Evolutionary conservation across 331 rosid genomes (phyloP), one percentile per base, ranked within the genome.

Genomic region (Pyracantha coccinea): DNA sequence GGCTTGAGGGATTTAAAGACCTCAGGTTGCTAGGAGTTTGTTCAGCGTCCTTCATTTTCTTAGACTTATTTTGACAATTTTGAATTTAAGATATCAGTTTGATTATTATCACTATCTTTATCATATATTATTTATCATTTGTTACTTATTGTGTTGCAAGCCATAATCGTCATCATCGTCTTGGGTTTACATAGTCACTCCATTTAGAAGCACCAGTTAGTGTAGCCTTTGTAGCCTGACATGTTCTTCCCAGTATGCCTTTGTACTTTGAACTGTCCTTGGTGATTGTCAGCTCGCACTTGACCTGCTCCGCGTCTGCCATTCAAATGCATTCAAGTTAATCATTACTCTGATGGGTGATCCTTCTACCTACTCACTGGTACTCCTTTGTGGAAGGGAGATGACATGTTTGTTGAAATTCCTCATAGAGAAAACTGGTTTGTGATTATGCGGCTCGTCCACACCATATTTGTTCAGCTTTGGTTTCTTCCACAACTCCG

Each of bases 151-250:
- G 25, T 4, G 8, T 66, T 72, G 73, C 66, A 57, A 11, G 76
- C 27, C 63, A 14, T 15, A 20, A 25, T 19, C 75, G 21, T 2
- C 66, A 21, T 67, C 78, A 32, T 82, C 86, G 3, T 85, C 91
- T 69, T 84, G 77, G 17, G 76, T 1, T 75, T 66, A 90, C 4
- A 77, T 87, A 91, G n/a, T 67, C 78, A 13, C 77, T 87, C 99
- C 97, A 91, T 84, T 88, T 90, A 19, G 96, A 89, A 45, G 80
- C 55, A 28, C 74, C 73, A 17, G 44, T 61, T 27, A 17, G 63
- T 53, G 57, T 53, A 16, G 58, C 73, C 41, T 8, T 19, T 12
- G 31, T 28, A 4, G 52, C 75, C 47, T 61, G 28, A 58, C 24
- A 68, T n/a, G 59, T 79, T 64, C 78, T 73, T 58, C 78, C 73